A percentile compares a stretch with the other conserved stretches of the same genome.
phyloP scores from a whole-genome alignment of 2,329 filamentous ascomycete genomes.

The Sporothrix euskadiensis region DNA sequence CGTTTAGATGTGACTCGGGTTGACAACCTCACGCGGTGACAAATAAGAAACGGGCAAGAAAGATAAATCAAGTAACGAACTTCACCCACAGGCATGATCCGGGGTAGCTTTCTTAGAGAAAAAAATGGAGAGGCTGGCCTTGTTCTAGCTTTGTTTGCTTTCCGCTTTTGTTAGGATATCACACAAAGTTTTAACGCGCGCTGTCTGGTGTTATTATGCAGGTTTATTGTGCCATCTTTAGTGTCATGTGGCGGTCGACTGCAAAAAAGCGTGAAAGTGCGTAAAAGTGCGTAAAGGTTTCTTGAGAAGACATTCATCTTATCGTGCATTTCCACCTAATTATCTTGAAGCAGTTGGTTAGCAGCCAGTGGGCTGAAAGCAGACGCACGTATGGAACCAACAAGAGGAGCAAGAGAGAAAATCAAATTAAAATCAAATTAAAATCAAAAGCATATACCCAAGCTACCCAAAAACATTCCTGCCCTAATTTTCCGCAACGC shows the following conservation, averaged over 20 bases:
- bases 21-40: background rate
- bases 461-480: background rate
- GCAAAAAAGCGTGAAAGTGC: background rate
- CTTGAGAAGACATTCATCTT: background rate
- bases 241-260: background rate
- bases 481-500: conserved; percentile 14
- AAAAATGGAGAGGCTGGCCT: conserved; percentile 5
- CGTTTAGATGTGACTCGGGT: background rate
- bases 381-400: background rate
- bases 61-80: background rate
- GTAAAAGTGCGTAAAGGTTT: background rate
- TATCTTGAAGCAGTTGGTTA: background rate
- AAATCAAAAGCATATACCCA: background rate
- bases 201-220: background rate
- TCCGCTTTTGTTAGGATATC: background rate
- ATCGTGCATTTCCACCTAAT: background rate
- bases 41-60: background rate
- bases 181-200: background rate
- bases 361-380: background rate
- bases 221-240: background rate
- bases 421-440: background rate
- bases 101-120: background rate
- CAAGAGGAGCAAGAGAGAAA: background rate
- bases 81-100: background rate
- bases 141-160: background rate